A percentile compares a stretch with the other conserved stretches of the same genome.
Conservation (phyloP, 2,329 filamentous ascomycete species). For the Aureobasidium leucospermi region DNA sequence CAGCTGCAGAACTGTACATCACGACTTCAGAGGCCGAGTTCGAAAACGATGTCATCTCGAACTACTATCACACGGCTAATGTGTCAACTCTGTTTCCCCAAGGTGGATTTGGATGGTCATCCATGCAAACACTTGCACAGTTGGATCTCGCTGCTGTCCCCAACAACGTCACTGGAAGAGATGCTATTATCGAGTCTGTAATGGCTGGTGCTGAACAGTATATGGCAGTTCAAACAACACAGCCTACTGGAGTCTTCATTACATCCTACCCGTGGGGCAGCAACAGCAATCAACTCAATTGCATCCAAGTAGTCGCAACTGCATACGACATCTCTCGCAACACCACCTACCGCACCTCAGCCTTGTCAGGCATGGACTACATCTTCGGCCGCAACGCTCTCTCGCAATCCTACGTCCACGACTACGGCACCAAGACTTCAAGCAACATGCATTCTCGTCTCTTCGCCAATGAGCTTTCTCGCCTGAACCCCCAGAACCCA, state of each 20-base stretch:
- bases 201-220: slow-evolving; percentile 10
- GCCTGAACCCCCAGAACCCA: not conserved
- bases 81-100: slow-evolving; percentile 9
- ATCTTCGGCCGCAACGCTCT: slow-evolving; percentile 14
- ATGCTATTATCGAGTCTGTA: slow-evolving; percentile 10
- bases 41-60: slow-evolving; percentile 12
- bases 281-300: slow-evolving; percentile 15
- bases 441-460: slow-evolving; percentile 13
- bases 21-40: slow-evolving; percentile 14
- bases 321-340: slow-evolving; percentile 13
- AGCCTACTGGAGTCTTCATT: slow-evolving; percentile 3
- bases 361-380: slow-evolving; percentile 14
- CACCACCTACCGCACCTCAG: slow-evolving; percentile 2
- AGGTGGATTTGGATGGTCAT: slow-evolving; percentile 10
- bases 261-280: slow-evolving; percentile 13
- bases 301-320: slow-evolving; percentile 14
- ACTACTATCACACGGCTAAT: slow-evolving; percentile 13
- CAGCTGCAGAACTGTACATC: slow-evolving; percentile 15
- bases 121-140: slow-evolving; percentile 9
- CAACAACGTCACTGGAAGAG: slow-evolving; percentile 12
- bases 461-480: slow-evolving; percentile 11
- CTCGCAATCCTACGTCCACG: slow-evolving; percentile 13
- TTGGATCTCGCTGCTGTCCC: slow-evolving; percentile 14
- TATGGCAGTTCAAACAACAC: slow-evolving; percentile 4
- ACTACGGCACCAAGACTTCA: slow-evolving; percentile 13